Percentiles rank a stretch among this genome's conserved stretches.
phyloP scores from a whole-genome alignment of 768 basidiomycete species.

The Dictyophora rubrovolvata region DNA sequence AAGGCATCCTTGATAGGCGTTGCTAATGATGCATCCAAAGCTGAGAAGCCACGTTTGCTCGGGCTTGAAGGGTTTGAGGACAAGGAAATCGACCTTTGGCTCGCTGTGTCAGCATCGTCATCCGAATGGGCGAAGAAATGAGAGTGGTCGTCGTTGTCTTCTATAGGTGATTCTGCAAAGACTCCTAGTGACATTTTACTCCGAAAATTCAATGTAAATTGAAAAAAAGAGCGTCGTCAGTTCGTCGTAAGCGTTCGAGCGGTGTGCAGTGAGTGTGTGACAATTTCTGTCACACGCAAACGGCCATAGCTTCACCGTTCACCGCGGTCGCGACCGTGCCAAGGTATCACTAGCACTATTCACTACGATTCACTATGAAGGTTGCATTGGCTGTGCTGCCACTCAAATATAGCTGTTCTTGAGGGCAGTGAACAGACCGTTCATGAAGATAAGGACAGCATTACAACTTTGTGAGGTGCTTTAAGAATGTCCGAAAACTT shows the following conservation, averaged over 20 bases:
- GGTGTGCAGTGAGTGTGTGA: background rate
- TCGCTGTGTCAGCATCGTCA: constrained; percentile 66
- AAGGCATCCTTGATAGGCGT: constrained; percentile 2
- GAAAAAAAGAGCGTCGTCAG: background rate
- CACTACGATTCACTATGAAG: background rate
- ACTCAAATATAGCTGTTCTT: too few species aligned
- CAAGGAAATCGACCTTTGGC: constrained; percentile 67
- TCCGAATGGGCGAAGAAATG: constrained; percentile 24
- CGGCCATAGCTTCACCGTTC: too few species aligned
- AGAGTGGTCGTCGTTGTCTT: constrained; percentile 14
- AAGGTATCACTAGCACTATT: background rate
- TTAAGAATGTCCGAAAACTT: too few species aligned
- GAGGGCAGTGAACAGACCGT: too few species aligned
- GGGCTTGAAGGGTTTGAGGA: constrained; percentile 40
- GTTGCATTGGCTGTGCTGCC: background rate
- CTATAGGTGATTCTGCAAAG: background rate
- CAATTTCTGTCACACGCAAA: background rate
- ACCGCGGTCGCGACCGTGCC: too few species aligned
- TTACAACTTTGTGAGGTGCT: too few species aligned
- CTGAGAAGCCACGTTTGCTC: constrained; percentile 8
- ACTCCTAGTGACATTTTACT: constrained; percentile 4
- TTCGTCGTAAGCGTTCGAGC: background rate
- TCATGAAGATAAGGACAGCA: too few species aligned
- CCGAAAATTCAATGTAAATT: background rate
- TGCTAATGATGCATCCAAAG: constrained; percentile 7